A percentile compares a stretch with the other conserved stretches of the same genome.
Conservation (phyloP, 2,329 filamentous ascomycete species). For the Pseudogymnoascus sp. region DNA sequence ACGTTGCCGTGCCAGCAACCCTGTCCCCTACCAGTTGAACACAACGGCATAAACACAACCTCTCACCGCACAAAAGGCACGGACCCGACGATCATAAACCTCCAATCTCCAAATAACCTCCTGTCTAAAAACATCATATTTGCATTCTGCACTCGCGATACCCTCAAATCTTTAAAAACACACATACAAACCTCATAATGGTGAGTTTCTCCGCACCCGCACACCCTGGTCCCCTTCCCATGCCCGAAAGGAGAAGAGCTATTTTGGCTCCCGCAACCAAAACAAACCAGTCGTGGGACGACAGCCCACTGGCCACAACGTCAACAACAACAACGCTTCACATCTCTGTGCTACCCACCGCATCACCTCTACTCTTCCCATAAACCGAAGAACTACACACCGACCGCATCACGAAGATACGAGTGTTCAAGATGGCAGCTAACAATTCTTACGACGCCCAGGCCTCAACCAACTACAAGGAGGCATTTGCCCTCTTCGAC, state of each 20-base stretch:
- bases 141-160: neutral
- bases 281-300: neutral
- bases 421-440: slow-evolving; percentile 18
- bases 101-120: slow-evolving; percentile 7
- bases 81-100: slow-evolving; percentile 3
- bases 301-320: neutral
- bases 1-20: slow-evolving; percentile 5
- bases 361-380: neutral
- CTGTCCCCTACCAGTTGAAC: neutral
- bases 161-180: neutral
- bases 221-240: slow-evolving; percentile 1
- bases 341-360: neutral
- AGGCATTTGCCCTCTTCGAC: slow-evolving; percentile 99
- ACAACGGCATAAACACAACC: slow-evolving; percentile 8
- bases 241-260: neutral
- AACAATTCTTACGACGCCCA: slow-evolving; percentile 34
- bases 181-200: neutral
- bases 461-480: slow-evolving; percentile 97
- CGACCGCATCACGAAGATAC: neutral
- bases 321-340: neutral
- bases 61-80: slow-evolving; percentile 7
- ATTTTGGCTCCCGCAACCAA: slow-evolving; percentile 4
- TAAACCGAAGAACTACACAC: neutral
- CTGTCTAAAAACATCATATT: neutral
- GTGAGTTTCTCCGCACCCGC: neutral